phyloP scores from a whole-genome alignment of 1,139 yeast species.

The Meyerozyma athensensis region DNA sequence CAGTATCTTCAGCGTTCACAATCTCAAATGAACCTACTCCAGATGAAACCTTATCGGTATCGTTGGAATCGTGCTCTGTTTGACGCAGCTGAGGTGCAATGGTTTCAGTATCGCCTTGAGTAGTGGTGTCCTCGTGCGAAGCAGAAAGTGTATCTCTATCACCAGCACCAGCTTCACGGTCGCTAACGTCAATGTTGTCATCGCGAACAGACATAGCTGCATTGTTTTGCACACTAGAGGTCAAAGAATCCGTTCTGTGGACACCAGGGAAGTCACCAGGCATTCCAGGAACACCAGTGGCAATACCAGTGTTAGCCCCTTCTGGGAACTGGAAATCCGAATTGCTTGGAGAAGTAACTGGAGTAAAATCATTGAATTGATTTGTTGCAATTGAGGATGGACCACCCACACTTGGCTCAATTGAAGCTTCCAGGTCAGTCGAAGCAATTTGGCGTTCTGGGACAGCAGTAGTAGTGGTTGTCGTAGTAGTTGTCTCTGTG shows the following conservation, averaged over 20 bases:
- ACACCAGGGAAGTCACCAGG: constrained; percentile 46
- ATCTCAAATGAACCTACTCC: constrained; percentile 51
- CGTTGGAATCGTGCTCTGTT: constrained; percentile 18
- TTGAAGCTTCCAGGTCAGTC: not conserved
- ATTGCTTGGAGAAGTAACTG: constrained; percentile 52
- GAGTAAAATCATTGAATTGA: constrained; percentile 36
- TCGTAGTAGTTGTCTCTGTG: too few relatives aligned
- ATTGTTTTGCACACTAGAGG: constrained; percentile 89
- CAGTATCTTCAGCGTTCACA: constrained; percentile 44
- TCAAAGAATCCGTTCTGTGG: constrained; percentile 67
- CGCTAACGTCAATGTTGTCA: constrained; percentile 56
- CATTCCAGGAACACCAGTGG: constrained; percentile 43
- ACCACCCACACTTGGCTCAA: not conserved
- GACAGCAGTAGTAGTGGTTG: not conserved
- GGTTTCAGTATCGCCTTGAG: constrained; percentile 5
- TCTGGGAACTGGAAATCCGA: constrained; percentile 53
- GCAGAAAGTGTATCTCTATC: constrained; percentile 9
- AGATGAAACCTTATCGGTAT: constrained; percentile 40
- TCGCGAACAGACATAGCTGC: constrained; percentile 87
- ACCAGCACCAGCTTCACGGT: constrained; percentile 37
- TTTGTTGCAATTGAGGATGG: constrained; percentile 35
- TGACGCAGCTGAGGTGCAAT: constrained; percentile 3
- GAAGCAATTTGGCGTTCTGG: not conserved
- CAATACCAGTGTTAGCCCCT: constrained; percentile 31
- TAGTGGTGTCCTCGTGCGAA: constrained; percentile 10